Evolutionary conservation across 192 early-diverging fungal species (phyloP), one percentile per base, ranked within the genome.

Genomic region (Gamsiella multidivaricata): DNA sequence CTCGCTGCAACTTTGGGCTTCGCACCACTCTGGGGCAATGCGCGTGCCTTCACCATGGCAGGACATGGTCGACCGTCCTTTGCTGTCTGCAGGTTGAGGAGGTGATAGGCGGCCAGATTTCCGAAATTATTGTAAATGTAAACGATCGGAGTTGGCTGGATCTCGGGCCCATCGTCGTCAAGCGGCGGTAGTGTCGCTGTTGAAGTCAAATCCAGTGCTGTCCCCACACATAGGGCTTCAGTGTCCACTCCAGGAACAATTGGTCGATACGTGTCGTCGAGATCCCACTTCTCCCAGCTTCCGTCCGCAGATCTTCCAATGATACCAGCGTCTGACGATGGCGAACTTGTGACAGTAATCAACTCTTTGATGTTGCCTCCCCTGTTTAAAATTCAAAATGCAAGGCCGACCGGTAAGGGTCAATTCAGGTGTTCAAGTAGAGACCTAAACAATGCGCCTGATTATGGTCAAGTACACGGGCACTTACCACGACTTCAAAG

Each of bases 201-300:
- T 29, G 83, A 80, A 23, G 92, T 88, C 55, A 91, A 88, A 81
- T 97, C 95, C 42, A 95, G 28, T 12, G 88, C 93, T 47, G 91
- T 59, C 4, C 95, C 95, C 0, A 95, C 50, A 6, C 91, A 86
- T 33, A 75, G n/a, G n/a, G n/a, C n/a, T n/a, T n/a, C 81, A 6
- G 90, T 89, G 56, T 95, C 93, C 1, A 80, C 45, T n/a, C 88
- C 85, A 10, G 94, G 93, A 54, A 94, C 75, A 18, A 69, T 78
- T 5, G 88, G 82, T 42, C 83, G 70, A 9, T 45, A 43, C 12
- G 79, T 74, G 26, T 92, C 93, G 12, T 83, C 84, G n/a, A 94
- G 82, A 43, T 80, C 81, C 92, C 89, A 93, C 37, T 82, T 87
- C 23, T 81, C 73, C 94, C 93, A 96, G 2, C 81, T 78, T 26